Conservation (phyloP, 1,284 basidiomycete genomes). For the Papiliotrema flavescens region DNA sequence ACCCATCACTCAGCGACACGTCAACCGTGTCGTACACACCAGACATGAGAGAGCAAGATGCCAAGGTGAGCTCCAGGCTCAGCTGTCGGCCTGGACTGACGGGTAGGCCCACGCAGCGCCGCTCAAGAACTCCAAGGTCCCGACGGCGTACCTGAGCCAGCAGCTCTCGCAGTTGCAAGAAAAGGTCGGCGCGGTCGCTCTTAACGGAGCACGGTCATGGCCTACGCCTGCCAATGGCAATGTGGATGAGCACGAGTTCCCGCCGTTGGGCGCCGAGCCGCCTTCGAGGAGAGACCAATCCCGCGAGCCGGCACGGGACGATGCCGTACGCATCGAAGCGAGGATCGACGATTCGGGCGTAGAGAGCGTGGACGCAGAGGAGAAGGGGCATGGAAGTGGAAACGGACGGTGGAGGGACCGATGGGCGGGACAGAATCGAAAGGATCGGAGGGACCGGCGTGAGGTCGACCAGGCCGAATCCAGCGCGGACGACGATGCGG, state of each 20-base stretch:
- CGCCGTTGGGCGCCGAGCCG: slow-evolving; percentile 6
- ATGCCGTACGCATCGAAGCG: neutral
- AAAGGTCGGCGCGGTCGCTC: slow-evolving; percentile 19
- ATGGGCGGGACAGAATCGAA: neutral
- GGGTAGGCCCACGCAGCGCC: too few species aligned
- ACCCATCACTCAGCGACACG: neutral
- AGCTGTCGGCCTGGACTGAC: too few species aligned
- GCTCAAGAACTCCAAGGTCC: slow-evolving; percentile 46
- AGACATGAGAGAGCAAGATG: neutral
- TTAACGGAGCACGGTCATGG: neutral
- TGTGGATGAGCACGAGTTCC: slow-evolving; percentile 4
- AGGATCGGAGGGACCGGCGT: slow-evolving; percentile 7
- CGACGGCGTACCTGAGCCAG: slow-evolving; percentile 46
- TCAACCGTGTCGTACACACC: neutral
- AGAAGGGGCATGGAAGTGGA: neutral
- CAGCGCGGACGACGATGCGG: slow-evolving; percentile 9
- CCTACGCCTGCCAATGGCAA: neutral
- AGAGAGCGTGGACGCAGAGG: neutral
- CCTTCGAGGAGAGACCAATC: neutral
- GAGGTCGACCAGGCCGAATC: slow-evolving; percentile 7
- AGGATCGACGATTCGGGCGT: neutral
- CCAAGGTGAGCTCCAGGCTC: neutral
- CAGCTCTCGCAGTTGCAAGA: slow-evolving; percentile 47
- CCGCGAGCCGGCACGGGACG: neutral
- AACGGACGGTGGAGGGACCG: neutral